Percentiles rank a stretch among this genome's conserved stretches.
Conservation (phyloP, 371 early-diverging fungal genomes). For the Haplosporangium sp. region DNA sequence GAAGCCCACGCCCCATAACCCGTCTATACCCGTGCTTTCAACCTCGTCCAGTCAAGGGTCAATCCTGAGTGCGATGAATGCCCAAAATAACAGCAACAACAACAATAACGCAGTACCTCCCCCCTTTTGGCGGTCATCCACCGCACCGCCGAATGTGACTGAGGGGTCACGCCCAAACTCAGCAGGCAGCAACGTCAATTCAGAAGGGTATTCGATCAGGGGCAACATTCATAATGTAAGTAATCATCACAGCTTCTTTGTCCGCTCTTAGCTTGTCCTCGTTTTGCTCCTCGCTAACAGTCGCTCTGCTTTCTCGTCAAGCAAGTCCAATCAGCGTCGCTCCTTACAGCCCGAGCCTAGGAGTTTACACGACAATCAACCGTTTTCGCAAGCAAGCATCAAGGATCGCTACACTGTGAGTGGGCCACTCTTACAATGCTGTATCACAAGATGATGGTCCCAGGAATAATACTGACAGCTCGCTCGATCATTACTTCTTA, state of each 20-base stretch:
- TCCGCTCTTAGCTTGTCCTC: no score
- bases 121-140: constrained; percentile 31
- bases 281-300: no score
- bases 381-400: constrained; percentile 10
- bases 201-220: constrained; percentile 14
- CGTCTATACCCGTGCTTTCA: constrained; percentile 26
- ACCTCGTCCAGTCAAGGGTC: constrained; percentile 36
- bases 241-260: background rate
- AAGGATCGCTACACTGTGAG: constrained; percentile 39
- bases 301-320: no score
- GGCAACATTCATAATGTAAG: constrained; percentile 17
- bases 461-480: background rate
- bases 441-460: background rate
- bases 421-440: background rate
- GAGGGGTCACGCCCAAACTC: constrained; percentile 33
- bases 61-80: constrained; percentile 22
- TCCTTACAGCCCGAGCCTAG: constrained; percentile 31
- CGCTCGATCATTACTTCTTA: background rate
- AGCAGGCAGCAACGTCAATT: constrained; percentile 17
- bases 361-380: constrained; percentile 11
- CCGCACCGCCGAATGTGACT: constrained; percentile 20
- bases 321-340: constrained; percentile 18
- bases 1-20: constrained; percentile 33
- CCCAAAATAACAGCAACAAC: constrained; percentile 8
- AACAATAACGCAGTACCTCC: constrained; percentile 1